Evolutionary conservation across 805 yeast species (phyloP).

Genomic region (Lipomyces starkeyi): DNA sequence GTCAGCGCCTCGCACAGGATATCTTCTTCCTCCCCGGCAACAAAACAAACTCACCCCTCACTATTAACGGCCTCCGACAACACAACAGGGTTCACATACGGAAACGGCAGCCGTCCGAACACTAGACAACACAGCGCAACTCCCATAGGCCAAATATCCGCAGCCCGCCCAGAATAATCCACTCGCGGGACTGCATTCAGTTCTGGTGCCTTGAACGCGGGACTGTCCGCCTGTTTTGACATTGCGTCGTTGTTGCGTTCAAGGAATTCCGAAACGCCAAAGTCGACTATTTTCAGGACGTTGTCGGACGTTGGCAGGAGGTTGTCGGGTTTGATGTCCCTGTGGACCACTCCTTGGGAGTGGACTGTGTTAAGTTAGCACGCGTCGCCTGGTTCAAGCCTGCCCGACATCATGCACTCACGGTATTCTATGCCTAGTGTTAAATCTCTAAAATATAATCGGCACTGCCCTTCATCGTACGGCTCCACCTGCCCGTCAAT

Average conservation of each 20-base stretch:
- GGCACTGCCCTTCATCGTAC: slow-evolving; percentile 50
- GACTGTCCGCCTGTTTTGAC: slow-evolving; percentile 93
- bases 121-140: slow-evolving; percentile 84
- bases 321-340: slow-evolving; percentile 92
- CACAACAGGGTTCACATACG: slow-evolving; percentile 73
- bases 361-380: slow-evolving; percentile 48
- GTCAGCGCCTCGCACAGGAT: neutral
- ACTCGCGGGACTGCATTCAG: slow-evolving; percentile 48
- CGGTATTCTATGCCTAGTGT: slow-evolving; percentile 73
- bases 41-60: slow-evolving; percentile 25
- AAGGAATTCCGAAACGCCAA: slow-evolving; percentile 75
- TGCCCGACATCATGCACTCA: neutral
- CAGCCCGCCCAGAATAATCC: slow-evolving; percentile 63
- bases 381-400: neutral
- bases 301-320: slow-evolving; percentile 64
- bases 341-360: slow-evolving; percentile 74
- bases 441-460: slow-evolving; percentile 66
- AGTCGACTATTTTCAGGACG: slow-evolving; percentile 80
- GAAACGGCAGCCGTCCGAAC: slow-evolving; percentile 86
- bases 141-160: slow-evolving; percentile 96
- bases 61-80: slow-evolving; percentile 75
- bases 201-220: slow-evolving; percentile 93
- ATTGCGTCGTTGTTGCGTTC: slow-evolving; percentile 57
- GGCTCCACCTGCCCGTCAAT: slow-evolving; percentile 40
- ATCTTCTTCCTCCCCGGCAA: neutral